These are phyloP conservation scores for Hypoxylon cercidicola DNA, from an alignment of 495 filamentous ascomycete genomes.

Conservation along the genomic window DNA sequence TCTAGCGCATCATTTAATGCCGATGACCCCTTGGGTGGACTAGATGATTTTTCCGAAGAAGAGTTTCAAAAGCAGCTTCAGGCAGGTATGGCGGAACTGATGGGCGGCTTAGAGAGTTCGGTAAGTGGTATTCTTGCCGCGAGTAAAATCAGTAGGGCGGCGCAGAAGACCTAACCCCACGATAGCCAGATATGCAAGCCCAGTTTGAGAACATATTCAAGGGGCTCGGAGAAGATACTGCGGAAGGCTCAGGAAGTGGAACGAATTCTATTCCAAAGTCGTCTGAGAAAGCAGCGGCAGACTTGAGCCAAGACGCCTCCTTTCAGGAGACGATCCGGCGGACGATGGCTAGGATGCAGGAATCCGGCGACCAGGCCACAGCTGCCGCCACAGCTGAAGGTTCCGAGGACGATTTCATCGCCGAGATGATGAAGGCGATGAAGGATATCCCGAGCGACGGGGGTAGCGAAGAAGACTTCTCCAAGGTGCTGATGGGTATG, in stretches of 20 bases:
- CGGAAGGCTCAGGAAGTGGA: conserved; percentile 42
- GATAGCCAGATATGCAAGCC: conserved; percentile 78
- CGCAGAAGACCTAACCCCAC: conserved; percentile 16
- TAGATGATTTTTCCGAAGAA: conserved; percentile 64
- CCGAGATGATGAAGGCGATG: conserved; percentile 87
- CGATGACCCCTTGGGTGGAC: conserved; percentile 24
- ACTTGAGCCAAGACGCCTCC: conserved; percentile 62
- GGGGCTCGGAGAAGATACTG: conserved; percentile 69
- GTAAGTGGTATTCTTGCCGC: conserved; percentile 44
- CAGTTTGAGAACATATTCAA: conserved; percentile 89
- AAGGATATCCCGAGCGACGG: conserved; percentile 69
- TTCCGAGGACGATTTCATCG: conserved; percentile 78
- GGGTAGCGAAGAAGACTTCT: conserved; percentile 84
- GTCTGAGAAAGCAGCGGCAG: conserved; percentile 38
- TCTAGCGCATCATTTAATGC: conserved; percentile 9
- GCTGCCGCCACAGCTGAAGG: conserved; percentile 77
- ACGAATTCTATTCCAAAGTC: conserved; percentile 41
- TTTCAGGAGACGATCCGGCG: conserved; percentile 91
- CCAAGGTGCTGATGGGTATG: conserved; percentile 93
- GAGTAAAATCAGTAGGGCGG: background rate
- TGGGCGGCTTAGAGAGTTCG: conserved; percentile 74
- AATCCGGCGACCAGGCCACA: conserved; percentile 81
- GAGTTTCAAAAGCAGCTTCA: conserved; percentile 87
- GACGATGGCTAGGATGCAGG: conserved; percentile 95
- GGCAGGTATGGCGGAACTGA: conserved; percentile 83